Percentiles rank a stretch among this genome's conserved stretches.
phyloP scores from a whole-genome alignment of 352 stramenopile species.

The Phytophthora sansomeana region DNA sequence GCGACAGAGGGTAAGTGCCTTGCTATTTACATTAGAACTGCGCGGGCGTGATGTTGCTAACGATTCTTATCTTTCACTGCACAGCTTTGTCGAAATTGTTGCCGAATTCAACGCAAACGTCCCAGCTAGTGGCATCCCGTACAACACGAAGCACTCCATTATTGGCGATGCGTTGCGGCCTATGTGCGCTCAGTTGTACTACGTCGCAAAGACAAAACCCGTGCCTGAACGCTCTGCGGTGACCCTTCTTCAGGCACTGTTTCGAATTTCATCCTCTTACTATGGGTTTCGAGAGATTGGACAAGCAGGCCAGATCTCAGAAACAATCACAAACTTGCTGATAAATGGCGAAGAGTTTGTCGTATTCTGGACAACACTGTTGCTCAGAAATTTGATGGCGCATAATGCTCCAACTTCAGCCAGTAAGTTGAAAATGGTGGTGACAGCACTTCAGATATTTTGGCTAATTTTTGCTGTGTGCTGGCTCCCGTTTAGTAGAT shows the following conservation, averaged over 20 bases:
- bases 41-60: constrained; percentile 5
- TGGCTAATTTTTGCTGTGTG: constrained; percentile 14
- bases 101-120: constrained; percentile 94
- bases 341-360: constrained; percentile 85
- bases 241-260: constrained; percentile 85
- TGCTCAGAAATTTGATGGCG: constrained; percentile 70
- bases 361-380: constrained; percentile 87
- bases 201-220: constrained; percentile 71
- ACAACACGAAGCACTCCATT: constrained; percentile 83
- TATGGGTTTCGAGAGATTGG: constrained; percentile 89
- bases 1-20: constrained; percentile 68
- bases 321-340: constrained; percentile 83
- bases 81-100: constrained; percentile 83
- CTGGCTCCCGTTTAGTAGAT: constrained; percentile 35
- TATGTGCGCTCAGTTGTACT: constrained; percentile 84
- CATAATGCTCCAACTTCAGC: constrained; percentile 47
- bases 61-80: background rate
- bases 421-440: constrained; percentile 46
- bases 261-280: constrained; percentile 86
- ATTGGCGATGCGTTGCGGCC: constrained; percentile 81
- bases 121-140: constrained; percentile 80
- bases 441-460: background rate
- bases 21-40: background rate
- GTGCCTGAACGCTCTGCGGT: constrained; percentile 73
- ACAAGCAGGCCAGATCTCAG: constrained; percentile 76